These are phyloP conservation scores for Ganoderma sinense DNA, from an alignment of 1,284 basidiomycete genomes.

Conservation along the genomic window DNA sequence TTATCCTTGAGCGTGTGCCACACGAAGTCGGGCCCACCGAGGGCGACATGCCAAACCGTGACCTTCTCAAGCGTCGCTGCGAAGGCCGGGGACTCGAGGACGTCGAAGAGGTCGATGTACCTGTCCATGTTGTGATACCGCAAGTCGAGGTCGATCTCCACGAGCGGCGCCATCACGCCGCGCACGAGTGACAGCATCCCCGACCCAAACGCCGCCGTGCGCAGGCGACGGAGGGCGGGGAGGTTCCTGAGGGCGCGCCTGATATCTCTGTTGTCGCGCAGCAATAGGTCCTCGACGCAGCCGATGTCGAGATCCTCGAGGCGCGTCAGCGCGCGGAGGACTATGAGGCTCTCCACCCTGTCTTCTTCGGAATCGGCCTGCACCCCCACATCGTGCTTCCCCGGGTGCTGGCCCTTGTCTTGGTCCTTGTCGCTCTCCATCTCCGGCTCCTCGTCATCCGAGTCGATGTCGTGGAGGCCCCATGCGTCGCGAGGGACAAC, in stretches of 20 bases:
- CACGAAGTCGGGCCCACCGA: not conserved
- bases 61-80: not conserved
- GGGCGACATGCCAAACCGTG: not conserved
- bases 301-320: not conserved
- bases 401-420: not conserved
- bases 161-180: not conserved
- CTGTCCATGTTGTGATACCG: not conserved
- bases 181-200: not conserved
- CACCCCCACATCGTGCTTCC: too few relatives aligned
- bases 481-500: not conserved
- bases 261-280: not conserved
- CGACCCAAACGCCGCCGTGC: not conserved
- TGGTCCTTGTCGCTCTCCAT: not conserved
- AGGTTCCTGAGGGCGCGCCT: not conserved
- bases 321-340: not conserved
- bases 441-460: not conserved
- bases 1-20: not conserved
- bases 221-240: not conserved
- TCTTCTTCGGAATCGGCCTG: too few relatives aligned
- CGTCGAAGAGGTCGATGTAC: not conserved
- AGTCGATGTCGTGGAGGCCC: not conserved
- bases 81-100: not conserved
- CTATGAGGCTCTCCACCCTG: too few relatives aligned
- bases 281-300: not conserved
- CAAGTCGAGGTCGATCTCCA: not conserved